Evolutionary conservation across 73 alveolate species (phyloP), one percentile per base, ranked within the genome.

Genomic region (Symbiodinium pilosum): DNA sequence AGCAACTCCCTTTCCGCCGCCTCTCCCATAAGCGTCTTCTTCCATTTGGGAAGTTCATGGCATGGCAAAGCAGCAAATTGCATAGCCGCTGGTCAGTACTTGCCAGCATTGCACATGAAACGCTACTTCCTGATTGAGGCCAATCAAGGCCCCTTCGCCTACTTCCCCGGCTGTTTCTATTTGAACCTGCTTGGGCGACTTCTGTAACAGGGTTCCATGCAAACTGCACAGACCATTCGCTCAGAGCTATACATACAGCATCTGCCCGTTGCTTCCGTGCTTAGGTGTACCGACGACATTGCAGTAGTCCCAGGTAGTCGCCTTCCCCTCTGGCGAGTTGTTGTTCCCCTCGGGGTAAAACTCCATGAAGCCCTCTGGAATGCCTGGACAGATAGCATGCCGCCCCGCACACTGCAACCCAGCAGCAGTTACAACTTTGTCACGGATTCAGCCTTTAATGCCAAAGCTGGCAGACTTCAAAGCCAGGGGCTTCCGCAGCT

Each of bases 261-360:
- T 52, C 69, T 52, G 69, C 28, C 9, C 69, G 9, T 52, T 20
- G 20, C 69, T 52, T 12, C 28, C 9, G 28, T 12, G 28, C 69
- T 52, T 20, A 52, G 28, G 9, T 9, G 69, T 20, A 52, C 28
- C 68, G 40, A 68, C 41, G 40, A 83, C 71, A 41, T 20, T 16
- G 39, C 73, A n/a, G n/a, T n/a, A n/a, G n/a, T n/a, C n/a, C n/a
- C n/a, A n/a, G 26, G 73, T 54, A 30, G 28, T 54, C 28, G 94
- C 94, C 94, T 89, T 89, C 36, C 95, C 95, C 42, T 89, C 95
- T 8, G 95, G 95, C 86, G 95, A 64, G 34, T 51, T 64, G 95
- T 89, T 89, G 73, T 89, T 84, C 44, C 95, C 95, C n/a, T 89
- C 95, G 11, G 95, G 95, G 71, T 59, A 89, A 71, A 89, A 89